phyloP scores from a whole-genome alignment of 2,329 filamentous ascomycete genomes.

The Xylariaceae sp. region DNA sequence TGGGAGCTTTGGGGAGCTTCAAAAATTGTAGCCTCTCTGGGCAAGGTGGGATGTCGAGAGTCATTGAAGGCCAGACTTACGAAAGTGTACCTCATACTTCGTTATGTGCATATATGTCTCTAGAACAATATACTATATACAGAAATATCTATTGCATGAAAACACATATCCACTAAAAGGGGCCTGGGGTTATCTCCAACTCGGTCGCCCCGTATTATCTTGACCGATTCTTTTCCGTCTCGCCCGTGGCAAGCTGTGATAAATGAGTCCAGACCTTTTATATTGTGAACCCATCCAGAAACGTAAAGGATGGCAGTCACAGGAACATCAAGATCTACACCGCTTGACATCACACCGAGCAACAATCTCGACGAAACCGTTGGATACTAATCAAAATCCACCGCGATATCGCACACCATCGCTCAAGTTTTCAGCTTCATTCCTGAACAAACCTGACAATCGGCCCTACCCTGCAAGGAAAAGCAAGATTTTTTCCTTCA shows the following conservation, averaged over 20 bases:
- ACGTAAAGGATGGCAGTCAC: background rate
- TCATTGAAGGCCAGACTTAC: slow-evolving; percentile 5
- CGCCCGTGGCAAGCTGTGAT: too few species aligned
- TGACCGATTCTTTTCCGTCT: too few species aligned
- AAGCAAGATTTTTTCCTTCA: background rate
- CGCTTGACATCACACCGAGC: too few species aligned
- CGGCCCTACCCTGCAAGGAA: background rate
- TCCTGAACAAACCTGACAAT: background rate
- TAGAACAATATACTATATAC: too few species aligned
- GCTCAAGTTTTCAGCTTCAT: background rate
- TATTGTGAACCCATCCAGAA: background rate
- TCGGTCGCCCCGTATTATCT: too few species aligned
- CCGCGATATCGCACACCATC: too few species aligned
- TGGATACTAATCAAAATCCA: too few species aligned
- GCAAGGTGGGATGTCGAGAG: slow-evolving; percentile 7
- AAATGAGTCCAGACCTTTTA: too few species aligned
- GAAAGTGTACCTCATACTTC: background rate
- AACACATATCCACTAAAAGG: background rate
- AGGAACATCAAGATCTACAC: background rate
- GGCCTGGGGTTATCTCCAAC: background rate
- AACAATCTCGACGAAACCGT: too few species aligned
- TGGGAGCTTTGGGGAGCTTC: slow-evolving; percentile 40
- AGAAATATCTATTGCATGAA: too few species aligned
- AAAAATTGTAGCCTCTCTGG: slow-evolving; percentile 44
- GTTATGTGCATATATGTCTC: background rate